Evolutionary conservation across 1,284 basidiomycete species (phyloP).

Genomic region (Cronartium quercuum): DNA sequence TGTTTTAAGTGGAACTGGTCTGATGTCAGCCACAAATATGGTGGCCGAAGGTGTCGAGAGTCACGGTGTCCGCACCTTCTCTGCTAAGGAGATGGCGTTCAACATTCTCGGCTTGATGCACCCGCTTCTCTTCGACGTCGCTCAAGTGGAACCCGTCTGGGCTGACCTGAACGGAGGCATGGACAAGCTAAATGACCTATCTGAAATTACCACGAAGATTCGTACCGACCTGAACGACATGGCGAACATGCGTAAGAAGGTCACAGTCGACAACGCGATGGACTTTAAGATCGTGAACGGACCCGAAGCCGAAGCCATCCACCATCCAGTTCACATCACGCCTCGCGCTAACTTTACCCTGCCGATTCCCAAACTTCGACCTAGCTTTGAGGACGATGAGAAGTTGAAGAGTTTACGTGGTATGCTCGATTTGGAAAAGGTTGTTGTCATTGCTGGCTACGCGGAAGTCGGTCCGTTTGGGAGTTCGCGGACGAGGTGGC

Average conservation of each 20-base stretch:
- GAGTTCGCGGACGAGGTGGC: conserved; percentile 96
- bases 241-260: conserved; percentile 83
- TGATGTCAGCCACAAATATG: conserved; percentile 92
- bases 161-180: conserved; percentile 94
- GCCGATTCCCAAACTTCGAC: conserved; percentile 71
- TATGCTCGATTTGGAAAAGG: conserved; percentile 88
- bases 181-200: conserved; percentile 93
- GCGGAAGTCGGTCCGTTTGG: conserved; percentile 98
- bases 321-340: conserved; percentile 85
- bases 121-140: conserved; percentile 97
- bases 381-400: conserved; percentile 58
- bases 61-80: conserved; percentile 93
- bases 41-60: conserved; percentile 90
- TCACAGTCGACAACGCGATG: conserved; percentile 84
- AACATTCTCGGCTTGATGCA: conserved; percentile 96
- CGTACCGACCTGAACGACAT: conserved; percentile 68
- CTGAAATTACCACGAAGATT: conserved; percentile 81
- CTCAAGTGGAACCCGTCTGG: conserved; percentile 98
- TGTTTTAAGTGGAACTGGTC: conserved; percentile 73
- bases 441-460: conserved; percentile 90
- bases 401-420: conserved; percentile 73
- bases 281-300: conserved; percentile 91
- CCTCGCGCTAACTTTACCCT: conserved; percentile 96
- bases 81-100: conserved; percentile 99
- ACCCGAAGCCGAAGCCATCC: conserved; percentile 80